These are phyloP conservation scores for Suillus discolor DNA, from an alignment of 768 basidiomycete species.

Conservation along the genomic window DNA sequence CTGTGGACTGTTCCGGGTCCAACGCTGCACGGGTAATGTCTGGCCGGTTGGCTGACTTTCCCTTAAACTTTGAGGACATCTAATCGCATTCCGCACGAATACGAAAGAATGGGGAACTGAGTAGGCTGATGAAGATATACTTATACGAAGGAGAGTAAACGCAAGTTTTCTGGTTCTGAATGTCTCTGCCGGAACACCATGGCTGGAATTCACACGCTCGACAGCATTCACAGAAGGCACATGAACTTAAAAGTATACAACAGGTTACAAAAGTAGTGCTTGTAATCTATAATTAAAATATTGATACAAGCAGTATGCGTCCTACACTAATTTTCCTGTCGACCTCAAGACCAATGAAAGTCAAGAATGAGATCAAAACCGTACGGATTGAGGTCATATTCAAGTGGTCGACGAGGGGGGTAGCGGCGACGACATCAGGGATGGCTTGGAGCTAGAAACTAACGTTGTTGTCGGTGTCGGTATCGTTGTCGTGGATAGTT, in stretches of 20 bases:
- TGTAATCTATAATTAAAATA: slow-evolving; percentile 5
- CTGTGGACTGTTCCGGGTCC: slow-evolving; percentile 39
- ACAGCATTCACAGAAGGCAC: neutral
- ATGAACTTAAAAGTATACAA: neutral
- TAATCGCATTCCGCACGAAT: slow-evolving; percentile 21
- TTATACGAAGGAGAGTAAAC: neutral
- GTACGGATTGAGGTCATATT: slow-evolving; percentile 69
- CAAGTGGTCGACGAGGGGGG: slow-evolving; percentile 19
- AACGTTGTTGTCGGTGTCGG: neutral
- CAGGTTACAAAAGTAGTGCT: neutral
- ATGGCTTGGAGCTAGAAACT: slow-evolving; percentile 13
- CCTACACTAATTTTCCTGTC: neutral
- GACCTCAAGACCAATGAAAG: slow-evolving; percentile 59
- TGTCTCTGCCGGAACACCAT: neutral
- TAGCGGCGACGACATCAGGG: slow-evolving; percentile 8
- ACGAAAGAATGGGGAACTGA: slow-evolving; percentile 6
- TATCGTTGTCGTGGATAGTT: neutral
- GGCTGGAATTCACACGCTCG: neutral
- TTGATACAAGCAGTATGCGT: slow-evolving; percentile 1
- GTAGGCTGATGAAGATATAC: neutral
- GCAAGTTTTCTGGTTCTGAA: slow-evolving; percentile 5
- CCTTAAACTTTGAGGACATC: slow-evolving; percentile 19
- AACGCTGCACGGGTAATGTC: slow-evolving; percentile 42
- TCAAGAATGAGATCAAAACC: slow-evolving; percentile 76
- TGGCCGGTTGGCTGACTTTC: slow-evolving; percentile 29